These are phyloP conservation scores for Wallacemonas sp. DNA, from an alignment of 208 protist species.

Conservation along the genomic window DNA sequence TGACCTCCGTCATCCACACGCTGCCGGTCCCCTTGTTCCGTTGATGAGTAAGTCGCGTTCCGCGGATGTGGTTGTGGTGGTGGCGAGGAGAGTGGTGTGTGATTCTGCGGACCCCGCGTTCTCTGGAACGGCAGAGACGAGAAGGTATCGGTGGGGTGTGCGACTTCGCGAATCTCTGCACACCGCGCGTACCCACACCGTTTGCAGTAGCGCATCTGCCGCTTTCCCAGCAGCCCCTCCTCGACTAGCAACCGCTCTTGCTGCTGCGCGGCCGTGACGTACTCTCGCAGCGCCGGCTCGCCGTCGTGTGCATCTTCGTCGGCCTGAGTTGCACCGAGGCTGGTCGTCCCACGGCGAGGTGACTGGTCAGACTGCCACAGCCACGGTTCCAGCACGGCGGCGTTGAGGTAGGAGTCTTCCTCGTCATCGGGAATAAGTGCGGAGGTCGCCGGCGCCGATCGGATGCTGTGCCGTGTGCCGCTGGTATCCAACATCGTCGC, in stretches of 20 bases:
- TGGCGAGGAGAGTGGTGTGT: no score
- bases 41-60: no score
- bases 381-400: constrained; percentile 5
- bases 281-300: not conserved
- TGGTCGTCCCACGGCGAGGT: not conserved
- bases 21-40: no score
- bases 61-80: no score
- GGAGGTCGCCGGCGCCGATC: not conserved
- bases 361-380: not conserved
- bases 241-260: constrained; percentile 16
- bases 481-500: no score
- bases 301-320: not conserved
- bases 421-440: constrained; percentile 11
- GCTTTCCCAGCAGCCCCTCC: constrained; percentile 23
- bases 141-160: constrained; percentile 6
- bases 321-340: not conserved
- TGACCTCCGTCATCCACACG: no score
- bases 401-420: constrained; percentile 12
- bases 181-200: constrained; percentile 26
- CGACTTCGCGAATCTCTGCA: constrained; percentile 26
- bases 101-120: no score
- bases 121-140: constrained; percentile 9
- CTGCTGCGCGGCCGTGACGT: not conserved
- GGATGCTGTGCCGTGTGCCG: not conserved
- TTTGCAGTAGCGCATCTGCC: constrained; percentile 35